Percentiles rank a stretch among this genome's conserved stretches.
These are phyloP conservation scores for Aspergillus transmontanensis DNA, from an alignment of 2,329 filamentous ascomycete genomes.

Conservation along the genomic window DNA sequence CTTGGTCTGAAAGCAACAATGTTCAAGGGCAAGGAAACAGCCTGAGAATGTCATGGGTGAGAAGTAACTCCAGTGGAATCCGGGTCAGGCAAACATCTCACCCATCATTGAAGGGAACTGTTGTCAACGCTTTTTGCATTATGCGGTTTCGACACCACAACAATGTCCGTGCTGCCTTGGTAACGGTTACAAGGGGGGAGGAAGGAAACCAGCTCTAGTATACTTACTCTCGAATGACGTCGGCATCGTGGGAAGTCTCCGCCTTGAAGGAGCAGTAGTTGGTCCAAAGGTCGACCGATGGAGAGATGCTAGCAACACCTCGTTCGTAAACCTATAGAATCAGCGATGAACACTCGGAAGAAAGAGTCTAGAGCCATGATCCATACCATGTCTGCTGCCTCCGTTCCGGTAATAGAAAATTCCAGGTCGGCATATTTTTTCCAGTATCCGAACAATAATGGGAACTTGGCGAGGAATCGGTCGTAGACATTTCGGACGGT, in stretches of 20 bases:
- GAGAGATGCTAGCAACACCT: constrained; percentile 87
- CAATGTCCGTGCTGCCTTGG: constrained; percentile 42
- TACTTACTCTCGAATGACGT: constrained; percentile 99
- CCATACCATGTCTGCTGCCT: constrained; percentile 92
- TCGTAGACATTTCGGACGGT: constrained; percentile 88
- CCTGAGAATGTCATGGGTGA: constrained; percentile 56
- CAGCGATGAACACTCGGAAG: not conserved
- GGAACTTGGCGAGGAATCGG: constrained; percentile 90
- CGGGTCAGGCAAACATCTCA: constrained; percentile 68
- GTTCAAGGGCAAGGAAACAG: constrained; percentile 49
- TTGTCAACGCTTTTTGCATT: constrained; percentile 40
- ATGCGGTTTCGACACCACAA: constrained; percentile 39
- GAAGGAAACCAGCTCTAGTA: constrained; percentile 61
- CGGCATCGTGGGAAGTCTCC: constrained; percentile 91
- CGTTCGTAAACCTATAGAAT: constrained; percentile 82
- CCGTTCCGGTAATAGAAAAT: constrained; percentile 93
- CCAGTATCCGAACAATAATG: constrained; percentile 96
- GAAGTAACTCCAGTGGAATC: constrained; percentile 49
- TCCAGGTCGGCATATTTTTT: constrained; percentile 99
- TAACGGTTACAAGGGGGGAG: constrained; percentile 61
- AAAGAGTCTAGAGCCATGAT: not conserved
- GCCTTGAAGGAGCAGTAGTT: constrained; percentile 98
- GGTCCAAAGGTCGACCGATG: constrained; percentile 94
- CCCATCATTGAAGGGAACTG: constrained; percentile 48
- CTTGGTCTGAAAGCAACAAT: constrained; percentile 30